A percentile compares a stretch with the other conserved stretches of the same genome.
phyloP scores from a whole-genome alignment of 2,329 filamentous ascomycete species.

The Hypoxylon sp. region DNA sequence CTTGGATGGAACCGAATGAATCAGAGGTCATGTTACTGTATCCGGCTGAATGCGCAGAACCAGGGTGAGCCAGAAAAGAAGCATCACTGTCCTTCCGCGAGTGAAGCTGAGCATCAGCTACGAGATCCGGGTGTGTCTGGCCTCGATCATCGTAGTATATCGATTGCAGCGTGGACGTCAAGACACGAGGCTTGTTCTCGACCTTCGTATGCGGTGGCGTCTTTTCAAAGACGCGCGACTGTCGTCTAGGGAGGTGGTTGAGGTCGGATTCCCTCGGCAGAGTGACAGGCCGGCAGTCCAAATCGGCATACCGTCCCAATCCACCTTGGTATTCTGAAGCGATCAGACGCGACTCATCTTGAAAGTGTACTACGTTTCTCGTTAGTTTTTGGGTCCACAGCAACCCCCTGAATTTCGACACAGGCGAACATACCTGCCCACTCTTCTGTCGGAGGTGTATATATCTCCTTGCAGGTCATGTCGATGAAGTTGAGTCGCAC shows the following conservation, averaged over 20 bases:
- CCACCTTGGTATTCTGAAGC: conserved; percentile 91
- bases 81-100: conserved; percentile 46
- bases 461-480: conserved; percentile 76
- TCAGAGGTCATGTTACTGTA: conserved; percentile 44
- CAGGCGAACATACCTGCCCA: conserved; percentile 66
- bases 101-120: conserved; percentile 44
- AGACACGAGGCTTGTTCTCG: conserved; percentile 42
- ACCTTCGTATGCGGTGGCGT: conserved; percentile 39
- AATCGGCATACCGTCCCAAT: conserved; percentile 74
- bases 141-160: conserved; percentile 45
- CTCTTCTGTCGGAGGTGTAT: conserved; percentile 70
- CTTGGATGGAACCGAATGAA: conserved; percentile 42
- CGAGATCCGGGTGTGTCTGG: conserved; percentile 41
- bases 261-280: conserved; percentile 48
- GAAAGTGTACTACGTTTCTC: conserved; percentile 72
- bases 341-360: conserved; percentile 89
- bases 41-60: conserved; percentile 43
- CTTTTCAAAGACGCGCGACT: conserved; percentile 39
- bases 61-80: conserved; percentile 45
- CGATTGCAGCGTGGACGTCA: conserved; percentile 44
- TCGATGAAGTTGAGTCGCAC: conserved; percentile 93
- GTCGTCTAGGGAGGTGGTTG: conserved; percentile 45
- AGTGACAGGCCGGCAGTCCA: conserved; percentile 56
- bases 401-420: background rate
- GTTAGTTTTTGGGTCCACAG: conserved; percentile 27